phyloP scores from a whole-genome alignment of 768 basidiomycete genomes.

The Mycena rosella region DNA sequence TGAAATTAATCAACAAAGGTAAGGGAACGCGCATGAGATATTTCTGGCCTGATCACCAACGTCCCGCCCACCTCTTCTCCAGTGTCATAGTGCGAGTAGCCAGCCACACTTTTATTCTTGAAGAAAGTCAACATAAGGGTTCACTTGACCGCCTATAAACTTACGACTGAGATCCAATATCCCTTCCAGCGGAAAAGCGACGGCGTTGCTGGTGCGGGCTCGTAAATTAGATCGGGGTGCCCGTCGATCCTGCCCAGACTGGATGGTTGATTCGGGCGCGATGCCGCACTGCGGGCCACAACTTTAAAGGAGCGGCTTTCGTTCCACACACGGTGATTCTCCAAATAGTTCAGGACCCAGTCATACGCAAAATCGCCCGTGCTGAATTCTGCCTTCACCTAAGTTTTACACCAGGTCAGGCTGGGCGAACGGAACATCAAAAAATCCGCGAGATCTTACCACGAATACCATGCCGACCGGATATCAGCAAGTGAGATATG shows the following conservation, averaged over 20 bases:
- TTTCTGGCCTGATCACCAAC: slow-evolving; percentile 10
- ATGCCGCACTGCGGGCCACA: slow-evolving; percentile 24
- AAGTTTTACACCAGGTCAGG: not conserved
- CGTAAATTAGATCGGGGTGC: slow-evolving; percentile 27
- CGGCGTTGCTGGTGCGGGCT: slow-evolving; percentile 12
- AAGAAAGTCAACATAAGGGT: not conserved
- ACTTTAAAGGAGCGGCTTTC: slow-evolving; percentile 35
- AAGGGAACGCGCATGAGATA: not conserved
- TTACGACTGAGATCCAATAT: slow-evolving; percentile 31
- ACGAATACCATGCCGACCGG: not conserved
- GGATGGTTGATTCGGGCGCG: slow-evolving; percentile 7
- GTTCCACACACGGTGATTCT: slow-evolving; percentile 33
- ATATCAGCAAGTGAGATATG: not conserved
- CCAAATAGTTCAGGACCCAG: slow-evolving; percentile 31
- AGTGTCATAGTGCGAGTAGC: slow-evolving; percentile 32
- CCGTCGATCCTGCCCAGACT: slow-evolving; percentile 22
- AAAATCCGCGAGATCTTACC: not conserved
- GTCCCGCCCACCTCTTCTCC: slow-evolving; percentile 32
- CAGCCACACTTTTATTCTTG: slow-evolving; percentile 28
- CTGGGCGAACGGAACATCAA: too few species aligned
- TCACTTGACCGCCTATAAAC: not conserved
- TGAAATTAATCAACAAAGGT: not conserved
- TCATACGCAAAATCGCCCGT: slow-evolving; percentile 35
- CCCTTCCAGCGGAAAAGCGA: slow-evolving; percentile 30
- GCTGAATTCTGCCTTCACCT: slow-evolving; percentile 26